Conservation (phyloP, 1,139 yeast genomes). For the Candida pseudoviswanathii region DNA sequence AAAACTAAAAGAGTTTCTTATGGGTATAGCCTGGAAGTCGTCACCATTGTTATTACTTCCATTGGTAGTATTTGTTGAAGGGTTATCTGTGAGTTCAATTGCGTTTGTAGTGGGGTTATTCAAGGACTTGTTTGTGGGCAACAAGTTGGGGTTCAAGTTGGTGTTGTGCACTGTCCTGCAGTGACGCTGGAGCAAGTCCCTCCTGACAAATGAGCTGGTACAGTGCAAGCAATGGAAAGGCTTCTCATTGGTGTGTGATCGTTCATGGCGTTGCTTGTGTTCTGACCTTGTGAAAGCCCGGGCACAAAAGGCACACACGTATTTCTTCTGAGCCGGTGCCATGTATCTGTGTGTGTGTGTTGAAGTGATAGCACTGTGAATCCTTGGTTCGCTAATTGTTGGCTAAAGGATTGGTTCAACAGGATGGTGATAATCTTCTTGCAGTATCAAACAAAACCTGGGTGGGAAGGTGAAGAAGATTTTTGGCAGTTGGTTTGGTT, state of each 20-base stretch:
- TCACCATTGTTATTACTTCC: conserved; percentile 3
- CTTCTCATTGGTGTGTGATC: conserved; percentile 82
- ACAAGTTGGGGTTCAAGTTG: conserved; percentile 14
- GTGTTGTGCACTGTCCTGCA: conserved; percentile 73
- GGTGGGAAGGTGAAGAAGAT: too few species aligned
- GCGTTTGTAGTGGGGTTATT: conserved; percentile 15
- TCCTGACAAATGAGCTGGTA: conserved; percentile 70
- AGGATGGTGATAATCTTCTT: neutral
- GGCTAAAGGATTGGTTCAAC: conserved; percentile 1
- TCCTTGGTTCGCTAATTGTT: neutral
- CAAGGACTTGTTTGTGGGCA: conserved; percentile 16
- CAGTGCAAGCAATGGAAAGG: conserved; percentile 78
- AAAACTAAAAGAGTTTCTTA: neutral
- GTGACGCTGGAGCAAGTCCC: conserved; percentile 76
- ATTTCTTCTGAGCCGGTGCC: conserved; percentile 58
- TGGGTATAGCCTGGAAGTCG: neutral
- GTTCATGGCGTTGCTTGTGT: conserved; percentile 79
- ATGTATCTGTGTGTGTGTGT: too few species aligned
- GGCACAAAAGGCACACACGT: conserved; percentile 79
- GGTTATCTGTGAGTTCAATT: conserved; percentile 7
- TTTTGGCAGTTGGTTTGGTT: neutral
- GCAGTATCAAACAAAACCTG: too few species aligned
- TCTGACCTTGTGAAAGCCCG: conserved; percentile 80
- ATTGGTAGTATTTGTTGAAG: neutral
- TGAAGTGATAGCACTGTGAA: too few species aligned